Percentiles rank a stretch among this genome's conserved stretches.
phyloP scores from a whole-genome alignment of 306 rosid species.

The Begonia masoniana region DNA sequence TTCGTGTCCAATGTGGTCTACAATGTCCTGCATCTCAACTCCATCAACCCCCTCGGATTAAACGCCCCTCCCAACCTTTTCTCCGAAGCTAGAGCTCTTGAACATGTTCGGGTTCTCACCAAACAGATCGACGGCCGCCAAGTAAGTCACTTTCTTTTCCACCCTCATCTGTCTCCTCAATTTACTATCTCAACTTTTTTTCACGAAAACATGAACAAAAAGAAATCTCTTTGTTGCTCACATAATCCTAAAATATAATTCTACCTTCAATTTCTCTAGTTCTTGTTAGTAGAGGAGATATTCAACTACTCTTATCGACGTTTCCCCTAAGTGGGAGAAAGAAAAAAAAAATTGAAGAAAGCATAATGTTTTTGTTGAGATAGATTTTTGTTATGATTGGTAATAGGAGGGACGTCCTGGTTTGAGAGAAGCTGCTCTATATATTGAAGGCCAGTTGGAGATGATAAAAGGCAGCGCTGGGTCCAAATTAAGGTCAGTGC shows the following conservation, averaged over 20 bases:
- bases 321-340: not conserved
- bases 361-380: slow-evolving; percentile 9
- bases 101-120: slow-evolving; percentile 63
- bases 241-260: not conserved
- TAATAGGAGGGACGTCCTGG: slow-evolving; percentile 94
- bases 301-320: not conserved
- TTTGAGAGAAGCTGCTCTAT: slow-evolving; percentile 60
- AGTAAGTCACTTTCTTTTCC: slow-evolving; percentile 23
- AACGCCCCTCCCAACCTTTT: slow-evolving; percentile 78
- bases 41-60: slow-evolving; percentile 46
- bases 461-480: slow-evolving; percentile 52
- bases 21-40: slow-evolving; percentile 64
- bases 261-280: slow-evolving; percentile 1
- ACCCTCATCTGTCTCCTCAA: not conserved
- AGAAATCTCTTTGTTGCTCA: not conserved
- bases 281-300: not conserved
- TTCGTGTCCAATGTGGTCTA: slow-evolving; percentile 48
- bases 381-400: slow-evolving; percentile 18
- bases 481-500: slow-evolving; percentile 43
- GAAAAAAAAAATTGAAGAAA: not conserved
- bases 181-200: not conserved
- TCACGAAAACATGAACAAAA: not conserved
- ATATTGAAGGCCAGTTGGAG: slow-evolving; percentile 61
- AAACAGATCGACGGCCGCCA: slow-evolving; percentile 92
- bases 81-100: slow-evolving; percentile 76